Evolutionary conservation across 2,329 filamentous ascomycete species (phyloP), one percentile per base, ranked within the genome.

Genomic region (Trichoderma atroviride): DNA sequence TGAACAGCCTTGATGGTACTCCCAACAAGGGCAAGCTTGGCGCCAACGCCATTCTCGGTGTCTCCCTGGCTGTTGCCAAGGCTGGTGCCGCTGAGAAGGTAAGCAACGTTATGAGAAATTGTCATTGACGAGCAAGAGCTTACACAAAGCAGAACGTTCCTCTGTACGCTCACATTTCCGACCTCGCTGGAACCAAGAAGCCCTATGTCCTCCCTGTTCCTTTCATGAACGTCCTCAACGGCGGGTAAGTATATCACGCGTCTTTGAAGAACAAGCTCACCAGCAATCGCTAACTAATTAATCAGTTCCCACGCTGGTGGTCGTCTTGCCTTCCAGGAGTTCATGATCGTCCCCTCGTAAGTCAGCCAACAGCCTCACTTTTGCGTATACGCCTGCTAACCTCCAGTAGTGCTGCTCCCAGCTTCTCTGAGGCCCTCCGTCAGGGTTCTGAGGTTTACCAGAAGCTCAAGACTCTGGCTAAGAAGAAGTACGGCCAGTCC

Each of bases 401-500:
- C 4, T 14, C 40, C 76, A 53, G 55, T 71, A 93, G 91, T 76
- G 87, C 89, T 73, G 96, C 96, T 75, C 91, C 94, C 71, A 91
- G 92, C 73, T 99, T 99, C 90, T 89, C 91, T 76, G 96, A 99
- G 88, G 96, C 91, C 80, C 91, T 99, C 85, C 94, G 95, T 82
- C 93, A 97, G 85, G 96, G 96, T 83, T 85, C 95, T 77, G 96
- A 99, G 86, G 94, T 97, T 78, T 99, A 99, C 91, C 95, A 98
- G 85, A 92, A 92, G 85, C 92, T 99, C 78, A 99, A 99, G 92
- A 79, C 87, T 78, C 89, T 98, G 72, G 94, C 96, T 82, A 98
- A 98, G 92, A 96, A 97, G 92, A 96, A 93, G 89, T 99, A 99
- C 83, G 96, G 96, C 81, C 95, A 97, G 85, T 97, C 96, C 74